phyloP scores from a whole-genome alignment of 2,329 filamentous ascomycete species.

The Apiospora sp. region DNA sequence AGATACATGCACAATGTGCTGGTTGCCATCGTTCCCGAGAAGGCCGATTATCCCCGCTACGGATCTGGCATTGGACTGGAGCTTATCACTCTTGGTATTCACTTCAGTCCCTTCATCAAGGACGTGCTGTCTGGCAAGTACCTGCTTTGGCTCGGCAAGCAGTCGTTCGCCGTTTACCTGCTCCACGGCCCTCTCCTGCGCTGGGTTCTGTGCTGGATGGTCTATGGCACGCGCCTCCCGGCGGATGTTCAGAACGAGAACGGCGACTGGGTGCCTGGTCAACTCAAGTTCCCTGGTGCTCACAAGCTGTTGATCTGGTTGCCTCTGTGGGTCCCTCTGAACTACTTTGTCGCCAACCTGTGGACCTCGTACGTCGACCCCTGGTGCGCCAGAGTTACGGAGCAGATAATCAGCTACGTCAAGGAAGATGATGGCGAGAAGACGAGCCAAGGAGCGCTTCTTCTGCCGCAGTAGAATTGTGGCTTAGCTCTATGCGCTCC shows the following conservation, averaged over 20 bases:
- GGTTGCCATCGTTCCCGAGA: constrained; percentile 52
- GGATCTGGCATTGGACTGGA: constrained; percentile 47
- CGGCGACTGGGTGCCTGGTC: constrained; percentile 45
- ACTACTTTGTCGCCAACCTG: constrained; percentile 54
- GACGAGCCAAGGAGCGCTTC: constrained; percentile 18
- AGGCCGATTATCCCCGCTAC: constrained; percentile 55
- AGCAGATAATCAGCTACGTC: constrained; percentile 44
- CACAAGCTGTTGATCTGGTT: constrained; percentile 48
- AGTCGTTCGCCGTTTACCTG: constrained; percentile 71
- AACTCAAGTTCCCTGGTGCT: constrained; percentile 47
- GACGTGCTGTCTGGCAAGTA: constrained; percentile 60
- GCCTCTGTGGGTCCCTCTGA: constrained; percentile 54
- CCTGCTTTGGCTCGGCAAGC: constrained; percentile 68
- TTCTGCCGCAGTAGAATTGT: constrained; percentile 22
- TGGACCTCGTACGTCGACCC: constrained; percentile 65
- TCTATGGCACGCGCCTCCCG: constrained; percentile 55
- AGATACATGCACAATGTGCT: constrained; percentile 52
- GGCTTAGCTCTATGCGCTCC: constrained; percentile 10
- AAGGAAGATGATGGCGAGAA: constrained; percentile 31
- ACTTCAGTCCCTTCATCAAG: constrained; percentile 51
- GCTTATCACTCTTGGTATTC: constrained; percentile 42
- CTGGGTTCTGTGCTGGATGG: constrained; percentile 66
- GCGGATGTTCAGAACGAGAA: constrained; percentile 47
- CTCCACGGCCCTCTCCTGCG: constrained; percentile 69
- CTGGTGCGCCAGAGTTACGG: constrained; percentile 54